Percentiles rank a stretch among this genome's conserved stretches.
These are phyloP conservation scores for Podaxis carcinomalis DNA, from an alignment of 768 basidiomycete genomes.

Conservation along the genomic window DNA sequence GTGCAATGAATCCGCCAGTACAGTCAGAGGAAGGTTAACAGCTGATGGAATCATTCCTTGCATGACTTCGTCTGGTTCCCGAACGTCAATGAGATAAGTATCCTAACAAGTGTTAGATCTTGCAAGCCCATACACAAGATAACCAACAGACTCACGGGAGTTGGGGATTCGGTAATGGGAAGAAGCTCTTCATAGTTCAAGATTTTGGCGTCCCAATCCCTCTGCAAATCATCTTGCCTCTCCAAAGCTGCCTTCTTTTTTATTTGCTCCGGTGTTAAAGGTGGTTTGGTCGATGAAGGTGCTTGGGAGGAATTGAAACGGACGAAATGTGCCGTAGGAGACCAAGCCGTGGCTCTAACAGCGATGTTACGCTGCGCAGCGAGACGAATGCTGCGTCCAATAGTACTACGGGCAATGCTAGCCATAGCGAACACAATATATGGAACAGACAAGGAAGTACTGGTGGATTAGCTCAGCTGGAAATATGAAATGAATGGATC, in stretches of 20 bases:
- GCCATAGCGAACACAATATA: background rate
- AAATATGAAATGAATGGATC: background rate
- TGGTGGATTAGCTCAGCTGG: background rate
- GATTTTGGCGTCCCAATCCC: slow-evolving; percentile 74
- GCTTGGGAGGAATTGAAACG: slow-evolving; percentile 29
- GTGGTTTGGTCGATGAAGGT: slow-evolving; percentile 17
- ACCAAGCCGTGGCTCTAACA: slow-evolving; percentile 5
- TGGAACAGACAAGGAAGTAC: background rate
- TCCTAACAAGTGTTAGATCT: slow-evolving; percentile 37
- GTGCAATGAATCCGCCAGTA: slow-evolving; percentile 64
- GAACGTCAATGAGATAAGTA: slow-evolving; percentile 81
- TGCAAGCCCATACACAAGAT: background rate
- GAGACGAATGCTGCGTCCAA: background rate
- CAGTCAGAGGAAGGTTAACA: slow-evolving; percentile 83
- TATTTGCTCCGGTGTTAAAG: slow-evolving; percentile 26
- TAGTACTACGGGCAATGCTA: background rate
- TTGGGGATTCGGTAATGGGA: slow-evolving; percentile 72
- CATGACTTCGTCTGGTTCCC: slow-evolving; percentile 87
- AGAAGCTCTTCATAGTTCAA: slow-evolving; percentile 81
- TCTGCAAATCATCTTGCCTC: slow-evolving; percentile 39
- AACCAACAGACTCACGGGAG: slow-evolving; percentile 39
- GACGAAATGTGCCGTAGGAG: slow-evolving; percentile 11
- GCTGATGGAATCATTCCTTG: slow-evolving; percentile 92
- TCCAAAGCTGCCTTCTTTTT: slow-evolving; percentile 31
- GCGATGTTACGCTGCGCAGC: slow-evolving; percentile 4